Conservation (phyloP, 164 flowering plant genomes). For the Euptelea pleiosperma region DNA sequence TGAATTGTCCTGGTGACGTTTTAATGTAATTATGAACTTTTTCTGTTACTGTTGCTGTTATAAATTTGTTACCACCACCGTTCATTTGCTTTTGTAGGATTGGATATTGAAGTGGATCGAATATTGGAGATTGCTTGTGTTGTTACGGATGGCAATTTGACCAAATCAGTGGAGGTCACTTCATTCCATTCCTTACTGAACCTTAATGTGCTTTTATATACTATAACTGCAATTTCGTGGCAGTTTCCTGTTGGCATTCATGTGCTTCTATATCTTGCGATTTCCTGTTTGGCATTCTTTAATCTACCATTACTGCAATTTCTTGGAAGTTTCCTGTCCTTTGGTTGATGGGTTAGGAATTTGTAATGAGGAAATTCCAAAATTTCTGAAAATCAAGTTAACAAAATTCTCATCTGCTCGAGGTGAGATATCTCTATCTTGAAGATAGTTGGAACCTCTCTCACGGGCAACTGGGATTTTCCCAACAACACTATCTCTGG, state of each 20-base stretch:
- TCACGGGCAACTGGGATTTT: too few species aligned
- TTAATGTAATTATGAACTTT: background rate
- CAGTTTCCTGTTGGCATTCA: background rate
- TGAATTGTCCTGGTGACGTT: background rate
- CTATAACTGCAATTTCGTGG: background rate
- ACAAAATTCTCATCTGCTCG: too few species aligned
- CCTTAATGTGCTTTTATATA: too few species aligned
- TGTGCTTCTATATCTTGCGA: too few species aligned
- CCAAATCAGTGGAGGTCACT: constrained; percentile 69
- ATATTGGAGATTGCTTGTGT: constrained; percentile 97
- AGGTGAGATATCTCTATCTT: too few species aligned
- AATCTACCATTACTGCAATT: background rate
- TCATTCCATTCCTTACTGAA: background rate
- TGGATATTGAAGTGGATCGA: constrained; percentile 75
- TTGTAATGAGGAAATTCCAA: too few species aligned
- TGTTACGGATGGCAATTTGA: constrained; percentile 81
- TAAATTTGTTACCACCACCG: background rate
- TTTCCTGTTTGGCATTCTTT: background rate
- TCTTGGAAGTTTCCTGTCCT: background rate
- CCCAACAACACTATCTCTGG: too few species aligned
- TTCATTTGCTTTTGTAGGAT: constrained; percentile 39
- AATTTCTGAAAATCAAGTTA: too few species aligned
- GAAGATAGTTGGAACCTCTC: too few species aligned
- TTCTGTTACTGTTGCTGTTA: background rate
- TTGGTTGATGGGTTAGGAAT: too few species aligned